Percentiles rank a stretch among this genome's conserved stretches.
phyloP scores from a whole-genome alignment of 2,329 filamentous ascomycete species.

The Amauroascus niger region DNA sequence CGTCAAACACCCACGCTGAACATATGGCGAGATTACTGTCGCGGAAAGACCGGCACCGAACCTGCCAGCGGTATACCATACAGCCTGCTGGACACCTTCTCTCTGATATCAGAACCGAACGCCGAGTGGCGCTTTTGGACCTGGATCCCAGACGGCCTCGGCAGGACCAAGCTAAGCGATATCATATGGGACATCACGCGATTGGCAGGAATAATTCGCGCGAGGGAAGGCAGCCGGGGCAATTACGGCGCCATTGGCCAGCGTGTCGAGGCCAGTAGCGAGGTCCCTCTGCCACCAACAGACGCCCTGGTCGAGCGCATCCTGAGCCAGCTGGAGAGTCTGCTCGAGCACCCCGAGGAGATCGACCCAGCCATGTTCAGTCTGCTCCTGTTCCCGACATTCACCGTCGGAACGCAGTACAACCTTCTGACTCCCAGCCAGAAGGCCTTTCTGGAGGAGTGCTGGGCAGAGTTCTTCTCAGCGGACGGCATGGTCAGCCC shows the following conservation, averaged over 20 bases:
- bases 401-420: conserved; percentile 11
- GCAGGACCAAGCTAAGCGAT: neutral
- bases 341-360: neutral
- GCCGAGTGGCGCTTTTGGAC: conserved; percentile 12
- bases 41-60: conserved; percentile 13
- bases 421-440: conserved; percentile 4
- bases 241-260: neutral
- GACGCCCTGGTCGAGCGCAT: conserved; percentile 6
- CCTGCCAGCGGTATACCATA: conserved; percentile 13
- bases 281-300: neutral
- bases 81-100: conserved; percentile 14
- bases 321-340: neutral
- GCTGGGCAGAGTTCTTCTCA: conserved; percentile 11
- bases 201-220: conserved; percentile 11
- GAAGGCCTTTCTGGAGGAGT: conserved; percentile 5
- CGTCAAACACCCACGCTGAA: conserved; percentile 11
- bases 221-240: neutral
- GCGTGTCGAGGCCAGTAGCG: neutral
- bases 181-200: conserved; percentile 13
- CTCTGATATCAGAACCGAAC: conserved; percentile 12
- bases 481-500: conserved; percentile 5
- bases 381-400: conserved; percentile 14
- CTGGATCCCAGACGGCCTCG: conserved; percentile 2
- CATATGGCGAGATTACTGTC: conserved; percentile 16
- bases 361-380: conserved; percentile 3